Base-by-base conservation (phyloP, 805 yeast genomes). In the Komagataella mondaviorum region DNA sequence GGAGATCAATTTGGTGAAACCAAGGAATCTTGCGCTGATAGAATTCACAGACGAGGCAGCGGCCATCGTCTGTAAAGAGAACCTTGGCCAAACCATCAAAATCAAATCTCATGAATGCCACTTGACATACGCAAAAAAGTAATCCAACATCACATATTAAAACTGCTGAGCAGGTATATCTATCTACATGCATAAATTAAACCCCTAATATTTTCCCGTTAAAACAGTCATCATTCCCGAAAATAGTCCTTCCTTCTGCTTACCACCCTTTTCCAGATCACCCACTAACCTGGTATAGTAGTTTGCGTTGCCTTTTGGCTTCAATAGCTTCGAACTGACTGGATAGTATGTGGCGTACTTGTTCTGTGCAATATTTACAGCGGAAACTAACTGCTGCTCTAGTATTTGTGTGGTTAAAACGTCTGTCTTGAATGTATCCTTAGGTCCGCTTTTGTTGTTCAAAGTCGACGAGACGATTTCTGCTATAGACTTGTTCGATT, bases 271-370 rank as follows among this genome's bases (percentile, higher is more conserved):
- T 53, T 75, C 71, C 46, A 89, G 75, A 63, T 88, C 95, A 23
- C 75, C 72, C 66, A 83, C 57, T 51, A 89, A 71, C 60, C 93
- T 75, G 45, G 73, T 76, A 60, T 89, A 89, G 62, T 89, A 89
- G 48, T 73, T 65, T 2, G 95, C 88, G 65, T 88, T 86, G 1
- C 96, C 96, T 59, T 83, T 81, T n/a, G 97, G 97, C 57, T 66
- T 72, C 59, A 78, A 66, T 56, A 89, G 66, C 61, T 84, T 84
- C 47, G 80, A 84, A 52, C 81, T 81, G 43, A 81, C 74, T 54
- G 75, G 71, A 62, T 85, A 86, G 60, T 79, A 79, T 53, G 76
- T 75, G 58, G 71, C 73, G 70, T 81, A 81, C 59, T 81, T 81
- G 61, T 81, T 82, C 52, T 73, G 75, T 52, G 74, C 73, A 53